Conservation (phyloP, 192 early-diverging fungal genomes). For the Mortierella claussenii region DNA sequence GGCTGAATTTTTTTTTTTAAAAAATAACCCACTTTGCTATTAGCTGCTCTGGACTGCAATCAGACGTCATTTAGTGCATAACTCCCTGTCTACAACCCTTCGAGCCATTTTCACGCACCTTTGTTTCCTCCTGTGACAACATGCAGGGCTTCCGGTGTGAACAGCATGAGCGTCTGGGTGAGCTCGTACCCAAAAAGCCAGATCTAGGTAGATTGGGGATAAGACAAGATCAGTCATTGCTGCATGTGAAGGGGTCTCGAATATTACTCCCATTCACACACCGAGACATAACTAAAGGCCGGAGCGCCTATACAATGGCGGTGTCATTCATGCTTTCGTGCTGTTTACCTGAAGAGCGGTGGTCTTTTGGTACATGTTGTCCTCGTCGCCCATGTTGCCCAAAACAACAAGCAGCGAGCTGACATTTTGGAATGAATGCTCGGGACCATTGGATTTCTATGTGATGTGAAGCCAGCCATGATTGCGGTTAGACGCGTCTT, state of each 20-base stretch:
- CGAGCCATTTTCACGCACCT: constrained; percentile 54
- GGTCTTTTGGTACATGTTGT: constrained; percentile 79
- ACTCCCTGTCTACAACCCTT: neutral
- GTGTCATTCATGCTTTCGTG: too few relatives aligned
- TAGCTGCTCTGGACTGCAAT: too few relatives aligned
- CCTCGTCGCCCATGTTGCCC: constrained; percentile 72
- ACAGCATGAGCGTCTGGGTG: constrained; percentile 83
- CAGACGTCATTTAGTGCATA: neutral
- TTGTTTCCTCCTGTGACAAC: constrained; percentile 87
- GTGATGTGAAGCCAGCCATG: neutral
- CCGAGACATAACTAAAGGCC: too few relatives aligned
- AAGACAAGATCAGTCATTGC: neutral
- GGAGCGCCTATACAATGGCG: neutral
- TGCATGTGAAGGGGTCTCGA: neutral
- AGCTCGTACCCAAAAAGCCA: constrained; percentile 97
- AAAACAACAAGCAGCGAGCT: constrained; percentile 72
- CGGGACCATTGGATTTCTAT: constrained; percentile 44
- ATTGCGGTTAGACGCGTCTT: too few relatives aligned
- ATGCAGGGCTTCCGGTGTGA: constrained; percentile 78
- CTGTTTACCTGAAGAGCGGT: constrained; percentile 70
- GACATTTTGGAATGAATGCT: constrained; percentile 64
- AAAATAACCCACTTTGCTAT: neutral
- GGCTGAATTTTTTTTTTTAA: constrained; percentile 35
- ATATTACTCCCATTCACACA: too few relatives aligned
- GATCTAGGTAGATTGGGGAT: constrained; percentile 74